Base-by-base conservation (phyloP, 2,329 filamentous ascomycete genomes). In the Diaporthe citri region DNA sequence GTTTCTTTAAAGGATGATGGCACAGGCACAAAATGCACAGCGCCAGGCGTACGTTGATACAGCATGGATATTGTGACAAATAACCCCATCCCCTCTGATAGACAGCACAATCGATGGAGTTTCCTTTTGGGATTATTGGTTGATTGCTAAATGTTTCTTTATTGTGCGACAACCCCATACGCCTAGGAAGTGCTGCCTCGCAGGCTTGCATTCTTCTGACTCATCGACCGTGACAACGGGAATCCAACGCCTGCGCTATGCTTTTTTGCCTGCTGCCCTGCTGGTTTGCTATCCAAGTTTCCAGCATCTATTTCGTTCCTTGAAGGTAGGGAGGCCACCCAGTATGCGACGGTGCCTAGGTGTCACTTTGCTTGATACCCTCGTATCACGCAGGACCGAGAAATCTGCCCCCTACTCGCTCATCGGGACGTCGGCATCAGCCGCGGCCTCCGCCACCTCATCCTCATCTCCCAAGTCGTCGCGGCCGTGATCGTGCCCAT, bases 201-300 rank as follows among this genome's bases (percentile, higher is more conserved):
- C 12, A 22, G 46, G 22, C n/a, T 55, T 41, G 43, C 28, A 20
- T 36, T 8, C n/a, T 36, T 41, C 36, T 15, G 34, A 8, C 62
- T 51, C 13, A 20, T 39, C 57, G n/a, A n/a, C 43, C 62, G 22
- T 34, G 48, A 55, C 64, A 67, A 36, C 48, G 48, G 41, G 34
- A 69, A 69, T 15, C 46, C 31, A 69, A 69, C 64, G 64, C 64
- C 64, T 41, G 64, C 17, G 64, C 64, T 69, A 69, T 69, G 64
- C 64, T 66, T 60, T 60, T 64, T 64, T 43, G 22, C 28, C 43
- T 48, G 17, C 25, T 34, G 60, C 41, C 25, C 22, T 48, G 17
- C 41, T 48, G 12, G 28, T 46, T 22, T n/a, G 51, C 34, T 55
- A 41, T 55, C 17, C 48, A 17, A 7, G 28, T 41, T 31, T 55